Evolutionary conservation across 352 stramenopile species (phyloP).

Genomic region (Phytophthora cactorum): DNA sequence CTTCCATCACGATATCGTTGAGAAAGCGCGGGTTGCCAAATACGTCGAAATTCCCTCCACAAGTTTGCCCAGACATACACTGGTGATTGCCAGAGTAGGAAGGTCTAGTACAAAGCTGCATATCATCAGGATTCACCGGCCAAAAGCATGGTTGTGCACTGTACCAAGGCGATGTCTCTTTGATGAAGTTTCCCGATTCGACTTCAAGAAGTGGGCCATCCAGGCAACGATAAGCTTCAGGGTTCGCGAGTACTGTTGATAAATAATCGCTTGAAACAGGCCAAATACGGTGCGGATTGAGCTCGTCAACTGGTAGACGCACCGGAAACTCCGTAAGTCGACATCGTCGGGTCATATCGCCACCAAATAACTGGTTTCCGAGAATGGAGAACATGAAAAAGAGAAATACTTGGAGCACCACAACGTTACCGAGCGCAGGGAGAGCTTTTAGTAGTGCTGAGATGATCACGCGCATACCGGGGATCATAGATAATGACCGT

Average conservation of each 20-base stretch:
- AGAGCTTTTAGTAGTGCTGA: slow-evolving; percentile 82
- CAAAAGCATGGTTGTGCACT: slow-evolving; percentile 89
- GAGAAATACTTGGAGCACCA: slow-evolving; percentile 87
- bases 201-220: slow-evolving; percentile 48
- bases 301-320: slow-evolving; percentile 45
- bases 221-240: slow-evolving; percentile 45
- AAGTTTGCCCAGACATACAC: slow-evolving; percentile 48
- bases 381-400: slow-evolving; percentile 92
- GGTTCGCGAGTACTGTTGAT: slow-evolving; percentile 42
- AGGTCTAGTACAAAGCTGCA: slow-evolving; percentile 63
- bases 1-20: slow-evolving; percentile 45
- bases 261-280: slow-evolving; percentile 15
- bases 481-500: slow-evolving; percentile 89
- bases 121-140: slow-evolving; percentile 86
- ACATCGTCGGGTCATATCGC: slow-evolving; percentile 76
- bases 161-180: slow-evolving; percentile 74
- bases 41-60: slow-evolving; percentile 69
- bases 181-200: slow-evolving; percentile 40
- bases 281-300: slow-evolving; percentile 14
- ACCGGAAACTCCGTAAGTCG: slow-evolving; percentile 84
- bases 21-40: slow-evolving; percentile 75
- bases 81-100: slow-evolving; percentile 52
- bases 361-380: slow-evolving; percentile 86
- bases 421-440: slow-evolving; percentile 82
- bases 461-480: slow-evolving; percentile 78